phyloP scores from a whole-genome alignment of 257 asterid genomes.

The Dorcoceras hygrometricum region DNA sequence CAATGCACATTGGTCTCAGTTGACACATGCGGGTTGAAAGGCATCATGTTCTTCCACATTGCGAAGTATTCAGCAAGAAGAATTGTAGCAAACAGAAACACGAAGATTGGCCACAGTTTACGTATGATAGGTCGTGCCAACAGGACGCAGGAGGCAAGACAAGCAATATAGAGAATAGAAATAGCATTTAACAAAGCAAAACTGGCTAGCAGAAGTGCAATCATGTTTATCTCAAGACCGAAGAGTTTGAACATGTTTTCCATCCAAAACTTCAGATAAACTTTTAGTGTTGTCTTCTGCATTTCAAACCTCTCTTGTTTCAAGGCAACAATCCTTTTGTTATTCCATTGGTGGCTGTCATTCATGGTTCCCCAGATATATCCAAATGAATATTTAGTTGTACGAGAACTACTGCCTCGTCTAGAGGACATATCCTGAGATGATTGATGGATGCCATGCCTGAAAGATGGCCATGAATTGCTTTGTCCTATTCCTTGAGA shows the following conservation, averaged over 20 bases:
- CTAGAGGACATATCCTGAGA: slow-evolving; percentile 41
- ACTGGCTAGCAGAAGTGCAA: slow-evolving; percentile 81
- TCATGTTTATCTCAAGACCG: slow-evolving; percentile 98
- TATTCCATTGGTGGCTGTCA: slow-evolving; percentile 90
- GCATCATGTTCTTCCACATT: slow-evolving; percentile 75
- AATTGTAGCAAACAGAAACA: slow-evolving; percentile 65
- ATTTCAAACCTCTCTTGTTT: slow-evolving; percentile 87
- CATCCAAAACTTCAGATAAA: slow-evolving; percentile 89
- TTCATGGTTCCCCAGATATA: slow-evolving; percentile 83
- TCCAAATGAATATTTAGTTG: slow-evolving; percentile 50
- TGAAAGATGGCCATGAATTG: slow-evolving; percentile 56
- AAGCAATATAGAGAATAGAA: slow-evolving; percentile 73
- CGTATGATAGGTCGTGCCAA: slow-evolving; percentile 69
- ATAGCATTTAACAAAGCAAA: slow-evolving; percentile 83
- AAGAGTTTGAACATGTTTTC: slow-evolving; percentile 96
- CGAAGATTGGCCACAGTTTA: slow-evolving; percentile 81
- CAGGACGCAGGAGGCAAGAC: slow-evolving; percentile 84
- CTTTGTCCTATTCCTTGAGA: slow-evolving; percentile 41
- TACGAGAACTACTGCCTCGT: slow-evolving; percentile 31
- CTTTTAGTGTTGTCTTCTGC: slow-evolving; percentile 80
- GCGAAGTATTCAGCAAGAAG: slow-evolving; percentile 78
- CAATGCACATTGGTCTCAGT: slow-evolving; percentile 45
- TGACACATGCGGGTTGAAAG: slow-evolving; percentile 35
- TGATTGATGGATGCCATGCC: slow-evolving; percentile 36
- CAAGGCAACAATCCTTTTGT: slow-evolving; percentile 57